phyloP scores from a whole-genome alignment of 441 rosid species.

The Cnidoscolus chayamansa region DNA sequence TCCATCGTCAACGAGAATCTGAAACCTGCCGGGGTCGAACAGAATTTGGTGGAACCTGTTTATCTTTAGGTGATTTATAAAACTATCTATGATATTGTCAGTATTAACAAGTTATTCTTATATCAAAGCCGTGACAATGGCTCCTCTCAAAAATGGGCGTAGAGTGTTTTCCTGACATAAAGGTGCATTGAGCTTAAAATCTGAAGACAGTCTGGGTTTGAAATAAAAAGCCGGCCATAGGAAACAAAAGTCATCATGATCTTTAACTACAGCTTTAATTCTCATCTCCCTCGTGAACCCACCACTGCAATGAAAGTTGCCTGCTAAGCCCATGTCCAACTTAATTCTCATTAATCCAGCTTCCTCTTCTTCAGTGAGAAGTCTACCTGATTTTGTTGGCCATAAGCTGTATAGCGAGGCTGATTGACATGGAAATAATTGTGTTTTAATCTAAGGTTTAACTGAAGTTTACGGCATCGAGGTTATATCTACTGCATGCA shows the following conservation, averaged over 20 bases:
- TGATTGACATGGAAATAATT: conserved; percentile 81
- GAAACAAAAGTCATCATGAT: conserved; percentile 80
- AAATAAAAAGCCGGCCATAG: conserved; percentile 66
- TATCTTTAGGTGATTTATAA: too few relatives aligned
- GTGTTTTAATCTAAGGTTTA: conserved; percentile 42
- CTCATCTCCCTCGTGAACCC: conserved; percentile 75
- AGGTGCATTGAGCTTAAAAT: conserved; percentile 53
- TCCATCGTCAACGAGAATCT: conserved; percentile 55
- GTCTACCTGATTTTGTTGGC: conserved; percentile 74
- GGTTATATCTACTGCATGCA: conserved; percentile 53
- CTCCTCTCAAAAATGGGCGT: conserved; percentile 18
- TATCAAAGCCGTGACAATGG: too few relatives aligned
- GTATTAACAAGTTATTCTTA: too few relatives aligned
- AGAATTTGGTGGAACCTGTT: conserved; percentile 30
- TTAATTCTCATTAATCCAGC: conserved; percentile 46
- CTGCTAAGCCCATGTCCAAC: conserved; percentile 47
- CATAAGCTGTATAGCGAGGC: conserved; percentile 79
- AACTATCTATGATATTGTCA: too few relatives aligned
- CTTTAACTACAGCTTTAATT: conserved; percentile 57
- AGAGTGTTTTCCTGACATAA: conserved; percentile 72
- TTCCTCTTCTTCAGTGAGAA: conserved; percentile 72
- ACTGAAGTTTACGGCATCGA: conserved; percentile 32
- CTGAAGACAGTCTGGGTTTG: conserved; percentile 83
- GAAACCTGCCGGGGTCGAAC: conserved; percentile 45
- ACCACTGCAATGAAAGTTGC: conserved; percentile 84